Conservation (phyloP, 371 early-diverging fungal genomes). For the Cokeromyces recurvatus region DNA sequence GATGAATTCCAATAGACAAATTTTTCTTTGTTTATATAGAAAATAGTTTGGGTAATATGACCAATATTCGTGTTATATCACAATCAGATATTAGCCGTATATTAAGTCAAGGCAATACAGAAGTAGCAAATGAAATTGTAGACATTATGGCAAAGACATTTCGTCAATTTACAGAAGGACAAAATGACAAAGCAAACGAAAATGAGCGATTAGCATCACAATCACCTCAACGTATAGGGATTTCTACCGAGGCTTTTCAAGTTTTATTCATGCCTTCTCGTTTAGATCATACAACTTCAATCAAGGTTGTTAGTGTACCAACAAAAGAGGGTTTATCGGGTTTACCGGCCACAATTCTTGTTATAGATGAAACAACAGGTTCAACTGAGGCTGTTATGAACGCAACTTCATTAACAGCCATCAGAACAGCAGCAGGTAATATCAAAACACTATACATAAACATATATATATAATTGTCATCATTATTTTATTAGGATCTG, state of each 20-base stretch:
- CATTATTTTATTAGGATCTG: constrained; percentile 36
- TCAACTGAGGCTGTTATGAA: constrained; percentile 52
- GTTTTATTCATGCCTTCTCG: constrained; percentile 60
- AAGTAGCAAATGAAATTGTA: constrained; percentile 24
- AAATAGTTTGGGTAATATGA: too few relatives aligned
- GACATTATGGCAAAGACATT: constrained; percentile 38
- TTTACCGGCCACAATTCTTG: constrained; percentile 49
- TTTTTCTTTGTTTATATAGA: too few relatives aligned
- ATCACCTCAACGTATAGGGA: constrained; percentile 46
- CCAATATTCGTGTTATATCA: too few relatives aligned
- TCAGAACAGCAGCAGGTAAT: constrained; percentile 58
- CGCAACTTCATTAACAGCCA: constrained; percentile 50
- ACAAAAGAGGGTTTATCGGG: constrained; percentile 43
- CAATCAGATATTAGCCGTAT: constrained; percentile 20
- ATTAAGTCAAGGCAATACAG: constrained; percentile 16
- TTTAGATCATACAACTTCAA: constrained; percentile 43
- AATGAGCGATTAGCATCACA: constrained; percentile 44
- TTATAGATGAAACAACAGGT: constrained; percentile 49
- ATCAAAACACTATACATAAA: not conserved
- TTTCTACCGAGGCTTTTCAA: constrained; percentile 38
- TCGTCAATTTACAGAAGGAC: constrained; percentile 23
- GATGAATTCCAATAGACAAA: too few relatives aligned
- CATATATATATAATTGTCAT: not conserved
- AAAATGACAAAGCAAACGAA: constrained; percentile 11
- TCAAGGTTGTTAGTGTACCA: constrained; percentile 58